phyloP scores from a whole-genome alignment of 1,139 yeast genomes.

The Nakaseomyces glabratus region DNA sequence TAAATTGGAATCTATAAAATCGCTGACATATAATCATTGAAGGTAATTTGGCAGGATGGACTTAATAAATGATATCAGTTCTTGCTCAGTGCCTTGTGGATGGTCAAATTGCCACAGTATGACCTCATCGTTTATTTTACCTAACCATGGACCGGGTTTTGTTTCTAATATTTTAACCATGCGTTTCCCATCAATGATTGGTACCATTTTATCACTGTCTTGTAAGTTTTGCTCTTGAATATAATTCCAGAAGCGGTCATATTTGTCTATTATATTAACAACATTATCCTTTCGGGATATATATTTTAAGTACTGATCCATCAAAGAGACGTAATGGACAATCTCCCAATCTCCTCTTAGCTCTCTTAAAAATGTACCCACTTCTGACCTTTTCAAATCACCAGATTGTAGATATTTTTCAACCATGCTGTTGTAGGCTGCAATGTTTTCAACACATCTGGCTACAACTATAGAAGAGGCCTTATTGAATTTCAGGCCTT shows the following conservation, averaged over 20 bases:
- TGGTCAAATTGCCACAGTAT: constrained; percentile 69
- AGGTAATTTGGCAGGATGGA: constrained; percentile 17
- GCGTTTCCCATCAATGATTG: constrained; percentile 63
- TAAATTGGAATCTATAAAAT: too few relatives aligned
- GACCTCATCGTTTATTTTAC: constrained; percentile 44
- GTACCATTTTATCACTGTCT: constrained; percentile 40
- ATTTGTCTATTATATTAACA: constrained; percentile 23
- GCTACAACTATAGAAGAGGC: constrained; percentile 46
- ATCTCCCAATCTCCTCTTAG: constrained; percentile 47
- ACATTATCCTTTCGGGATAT: constrained; percentile 8
- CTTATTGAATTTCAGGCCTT: constrained; percentile 62
- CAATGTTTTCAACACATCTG: constrained; percentile 32
- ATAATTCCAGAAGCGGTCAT: constrained; percentile 33
- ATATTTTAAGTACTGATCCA: constrained; percentile 15
- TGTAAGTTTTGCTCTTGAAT: constrained; percentile 31
- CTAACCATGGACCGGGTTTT: constrained; percentile 85
- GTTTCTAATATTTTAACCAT: constrained; percentile 41
- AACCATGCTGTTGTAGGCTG: constrained; percentile 27
- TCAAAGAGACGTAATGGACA: constrained; percentile 30
- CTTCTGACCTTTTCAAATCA: constrained; percentile 40
- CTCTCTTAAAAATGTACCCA: constrained; percentile 52
- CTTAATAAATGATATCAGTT: constrained; percentile 43
- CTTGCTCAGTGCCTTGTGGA: constrained; percentile 45
- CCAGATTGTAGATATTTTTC: constrained; percentile 11
- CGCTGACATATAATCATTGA: too few relatives aligned